Evolutionary conservation across 345 rosid species (phyloP).

Genomic region (Gossypium ekmanianum): DNA sequence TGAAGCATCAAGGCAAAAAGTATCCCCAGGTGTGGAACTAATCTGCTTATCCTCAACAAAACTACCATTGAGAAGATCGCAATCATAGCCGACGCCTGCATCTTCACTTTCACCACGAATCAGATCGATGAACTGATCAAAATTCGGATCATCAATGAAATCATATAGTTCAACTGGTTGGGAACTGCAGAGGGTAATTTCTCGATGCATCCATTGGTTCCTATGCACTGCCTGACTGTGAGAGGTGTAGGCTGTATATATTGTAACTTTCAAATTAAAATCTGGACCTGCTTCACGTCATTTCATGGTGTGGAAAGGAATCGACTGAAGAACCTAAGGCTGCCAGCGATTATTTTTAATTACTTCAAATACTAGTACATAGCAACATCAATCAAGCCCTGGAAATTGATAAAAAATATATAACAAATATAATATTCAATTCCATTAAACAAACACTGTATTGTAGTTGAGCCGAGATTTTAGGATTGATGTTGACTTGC

Average conservation of each 20-base stretch:
- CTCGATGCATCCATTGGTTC: constrained; percentile 14
- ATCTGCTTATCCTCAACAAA: constrained; percentile 31
- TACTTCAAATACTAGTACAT: not conserved
- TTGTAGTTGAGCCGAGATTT: not conserved
- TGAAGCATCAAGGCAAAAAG: constrained; percentile 21
- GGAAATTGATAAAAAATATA: not conserved
- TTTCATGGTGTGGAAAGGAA: constrained; percentile 12
- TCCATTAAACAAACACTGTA: not conserved
- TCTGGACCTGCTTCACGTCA: not conserved
- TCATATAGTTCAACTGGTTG: constrained; percentile 43
- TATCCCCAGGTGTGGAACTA: constrained; percentile 28
- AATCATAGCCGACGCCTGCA: constrained; percentile 28
- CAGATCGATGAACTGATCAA: constrained; percentile 54
- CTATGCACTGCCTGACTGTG: not conserved
- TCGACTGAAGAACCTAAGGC: constrained; percentile 1
- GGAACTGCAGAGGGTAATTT: constrained; percentile 20
- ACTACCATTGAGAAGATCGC: constrained; percentile 30
- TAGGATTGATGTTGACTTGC: constrained; percentile 4
- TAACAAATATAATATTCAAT: not conserved
- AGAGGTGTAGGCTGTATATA: not conserved
- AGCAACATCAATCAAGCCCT: not conserved
- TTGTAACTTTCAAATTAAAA: not conserved
- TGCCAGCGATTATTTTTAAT: not conserved
- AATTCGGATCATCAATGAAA: constrained; percentile 49
- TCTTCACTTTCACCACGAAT: constrained; percentile 51